phyloP scores from a whole-genome alignment of 169 alveolate species.

The Plasmodium vinckei region DNA sequence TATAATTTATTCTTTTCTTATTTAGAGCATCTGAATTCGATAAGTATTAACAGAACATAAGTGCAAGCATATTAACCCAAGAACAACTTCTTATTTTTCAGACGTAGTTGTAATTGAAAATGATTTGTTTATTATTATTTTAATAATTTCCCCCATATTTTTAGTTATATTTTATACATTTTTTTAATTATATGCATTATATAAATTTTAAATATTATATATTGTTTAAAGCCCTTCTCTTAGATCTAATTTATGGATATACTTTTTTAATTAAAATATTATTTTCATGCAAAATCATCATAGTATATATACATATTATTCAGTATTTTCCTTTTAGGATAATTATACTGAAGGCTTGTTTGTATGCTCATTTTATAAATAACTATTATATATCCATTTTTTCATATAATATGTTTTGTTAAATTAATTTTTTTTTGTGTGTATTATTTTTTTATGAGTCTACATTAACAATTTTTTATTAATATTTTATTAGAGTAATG shows the following conservation, averaged over 20 bases:
- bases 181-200: slow-evolving; percentile 4
- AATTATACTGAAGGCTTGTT: background rate
- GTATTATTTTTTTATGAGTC: background rate
- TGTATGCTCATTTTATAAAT: background rate
- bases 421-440: slow-evolving; percentile 17
- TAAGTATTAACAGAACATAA: slow-evolving; percentile 14
- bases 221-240: slow-evolving; percentile 1
- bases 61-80: background rate
- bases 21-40: slow-evolving; percentile 75
- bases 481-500: slow-evolving; percentile 12
- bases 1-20: background rate
- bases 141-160: background rate
- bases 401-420: slow-evolving; percentile 1
- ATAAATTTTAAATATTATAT: slow-evolving; percentile 4
- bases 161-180: background rate
- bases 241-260: slow-evolving; percentile 11
- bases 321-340: background rate
- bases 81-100: background rate
- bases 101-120: background rate
- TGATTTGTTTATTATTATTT: background rate
- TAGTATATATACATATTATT: background rate
- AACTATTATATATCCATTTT: background rate
- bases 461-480: slow-evolving; percentile 15
- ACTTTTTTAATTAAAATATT: slow-evolving; percentile 14
- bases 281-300: background rate